phyloP scores from a whole-genome alignment of 2,329 filamentous ascomycete genomes.

The Cordyceps fumosorosea region DNA sequence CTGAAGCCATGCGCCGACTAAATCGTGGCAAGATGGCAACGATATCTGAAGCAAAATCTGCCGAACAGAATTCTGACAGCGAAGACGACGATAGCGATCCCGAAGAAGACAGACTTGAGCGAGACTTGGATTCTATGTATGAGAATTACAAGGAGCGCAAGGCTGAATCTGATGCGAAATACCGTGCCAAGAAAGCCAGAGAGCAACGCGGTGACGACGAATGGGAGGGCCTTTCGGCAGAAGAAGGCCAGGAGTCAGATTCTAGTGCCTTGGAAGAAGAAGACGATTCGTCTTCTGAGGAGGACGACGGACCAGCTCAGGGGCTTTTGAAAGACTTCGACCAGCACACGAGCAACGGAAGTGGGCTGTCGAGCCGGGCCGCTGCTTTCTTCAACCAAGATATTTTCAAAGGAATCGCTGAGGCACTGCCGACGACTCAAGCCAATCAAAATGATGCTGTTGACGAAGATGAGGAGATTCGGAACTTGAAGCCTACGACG shows the following conservation, averaged over 20 bases:
- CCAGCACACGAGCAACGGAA: slow-evolving; percentile 14
- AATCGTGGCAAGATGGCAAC: slow-evolving; percentile 70
- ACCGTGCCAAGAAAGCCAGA: slow-evolving; percentile 81
- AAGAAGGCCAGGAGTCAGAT: slow-evolving; percentile 50
- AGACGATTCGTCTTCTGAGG: slow-evolving; percentile 32
- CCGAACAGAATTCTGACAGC: slow-evolving; percentile 37
- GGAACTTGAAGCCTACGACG: slow-evolving; percentile 23
- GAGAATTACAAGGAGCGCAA: slow-evolving; percentile 75
- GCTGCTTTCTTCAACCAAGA: slow-evolving; percentile 90
- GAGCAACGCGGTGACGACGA: slow-evolving; percentile 78
- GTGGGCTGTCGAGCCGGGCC: slow-evolving; percentile 70
- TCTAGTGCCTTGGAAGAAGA: slow-evolving; percentile 58
- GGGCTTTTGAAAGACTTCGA: slow-evolving; percentile 38
- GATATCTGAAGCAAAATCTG: slow-evolving; percentile 48
- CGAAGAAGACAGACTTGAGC: slow-evolving; percentile 75
- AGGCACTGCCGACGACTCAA: slow-evolving; percentile 40
- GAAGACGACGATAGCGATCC: slow-evolving; percentile 64
- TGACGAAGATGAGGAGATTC: slow-evolving; percentile 22
- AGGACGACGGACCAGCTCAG: slow-evolving; percentile 21
- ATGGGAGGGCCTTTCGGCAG: slow-evolving; percentile 81
- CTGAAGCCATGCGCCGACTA: slow-evolving; percentile 56
- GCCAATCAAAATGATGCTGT: slow-evolving; percentile 30
- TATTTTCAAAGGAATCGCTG: slow-evolving; percentile 79
- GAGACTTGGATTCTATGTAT: slow-evolving; percentile 83
- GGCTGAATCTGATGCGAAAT: slow-evolving; percentile 76